Conservation (phyloP, 108 stramenopile species). For the Skeletonema potamos region DNA sequence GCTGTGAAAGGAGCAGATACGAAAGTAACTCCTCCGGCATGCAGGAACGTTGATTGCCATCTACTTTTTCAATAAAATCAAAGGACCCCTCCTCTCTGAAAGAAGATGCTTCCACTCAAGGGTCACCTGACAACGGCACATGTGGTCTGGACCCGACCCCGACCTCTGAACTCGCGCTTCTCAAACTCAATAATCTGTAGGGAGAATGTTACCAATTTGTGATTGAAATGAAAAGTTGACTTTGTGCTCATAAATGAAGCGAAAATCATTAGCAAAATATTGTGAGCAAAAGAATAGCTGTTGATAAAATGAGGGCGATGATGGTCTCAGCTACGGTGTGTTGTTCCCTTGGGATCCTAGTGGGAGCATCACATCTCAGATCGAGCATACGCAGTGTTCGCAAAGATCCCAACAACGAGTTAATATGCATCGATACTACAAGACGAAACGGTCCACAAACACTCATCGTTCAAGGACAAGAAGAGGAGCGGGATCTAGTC, state of each 20-base stretch:
- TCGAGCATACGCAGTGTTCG: background rate
- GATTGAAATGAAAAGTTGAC: background rate
- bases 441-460: background rate
- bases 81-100: background rate
- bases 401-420: background rate
- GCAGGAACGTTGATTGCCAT: conserved; percentile 68
- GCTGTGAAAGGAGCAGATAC: conserved; percentile 34
- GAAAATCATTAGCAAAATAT: background rate
- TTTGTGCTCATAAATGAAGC: background rate
- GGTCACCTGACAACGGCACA: background rate
- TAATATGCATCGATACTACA: background rate
- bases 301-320: background rate
- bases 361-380: background rate
- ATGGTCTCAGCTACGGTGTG: background rate
- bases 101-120: background rate
- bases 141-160: background rate
- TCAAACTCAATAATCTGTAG: background rate
- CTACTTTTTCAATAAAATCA: conserved; percentile 30
- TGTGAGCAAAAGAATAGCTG: background rate
- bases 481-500: background rate
- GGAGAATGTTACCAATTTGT: background rate
- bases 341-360: background rate
- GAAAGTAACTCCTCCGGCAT: conserved; percentile 55
- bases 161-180: background rate
- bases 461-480: background rate